Base-by-base conservation (phyloP, 768 basidiomycete genomes). In the Panellus pusillus region DNA sequence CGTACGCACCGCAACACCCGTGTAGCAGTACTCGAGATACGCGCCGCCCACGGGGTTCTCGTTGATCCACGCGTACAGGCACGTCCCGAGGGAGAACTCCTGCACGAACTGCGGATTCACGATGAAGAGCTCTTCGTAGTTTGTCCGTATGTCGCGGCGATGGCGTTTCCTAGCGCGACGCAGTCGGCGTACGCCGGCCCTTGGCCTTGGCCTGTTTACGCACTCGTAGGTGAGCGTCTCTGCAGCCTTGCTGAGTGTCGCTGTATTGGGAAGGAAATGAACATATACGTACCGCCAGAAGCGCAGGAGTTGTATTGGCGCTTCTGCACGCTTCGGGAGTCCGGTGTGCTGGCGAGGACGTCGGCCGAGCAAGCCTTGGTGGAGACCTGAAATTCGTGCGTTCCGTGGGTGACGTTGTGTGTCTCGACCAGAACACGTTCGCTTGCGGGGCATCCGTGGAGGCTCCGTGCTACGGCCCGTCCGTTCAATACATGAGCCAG, bases 1-100 rank as follows among this genome's bases (percentile, higher is more conserved):
- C 6, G 36, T 13, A 24, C 41, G 12, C 18, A 39, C 47, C 53
- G 32, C 32, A 14, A 44, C 35, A 1, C 24, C 37, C 8, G 12
- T 9, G n/a, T 44, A 54, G 28, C 27, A 54, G 47, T 18, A 42
- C 47, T 47, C 5, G 46, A 54, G 17, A 37, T 31, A 19, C 17
- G 53, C 45, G 0, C 53, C 53, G n/a, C 36, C 27, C 6, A 48
- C 53, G 17, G 53, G 41, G 47, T 54, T 54, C 9, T 43, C 9
- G 47, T 54, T 54, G 53, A 54, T 38, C 53, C 53, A 54, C 27
- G 53, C 53, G 0, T 4, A 54, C 47, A 54, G 37, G n/a, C 53
- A 54, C 17, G 53, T 54, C 41, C 53, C 47, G n/a, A 48, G 47
- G 36, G 47, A 15, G 53, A 54, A 47, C 35, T 54, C 53, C 38